Percentiles rank a stretch among this genome's conserved stretches.
phyloP scores from a whole-genome alignment of 2,329 filamentous ascomycete genomes.

The Alternaria dauci region DNA sequence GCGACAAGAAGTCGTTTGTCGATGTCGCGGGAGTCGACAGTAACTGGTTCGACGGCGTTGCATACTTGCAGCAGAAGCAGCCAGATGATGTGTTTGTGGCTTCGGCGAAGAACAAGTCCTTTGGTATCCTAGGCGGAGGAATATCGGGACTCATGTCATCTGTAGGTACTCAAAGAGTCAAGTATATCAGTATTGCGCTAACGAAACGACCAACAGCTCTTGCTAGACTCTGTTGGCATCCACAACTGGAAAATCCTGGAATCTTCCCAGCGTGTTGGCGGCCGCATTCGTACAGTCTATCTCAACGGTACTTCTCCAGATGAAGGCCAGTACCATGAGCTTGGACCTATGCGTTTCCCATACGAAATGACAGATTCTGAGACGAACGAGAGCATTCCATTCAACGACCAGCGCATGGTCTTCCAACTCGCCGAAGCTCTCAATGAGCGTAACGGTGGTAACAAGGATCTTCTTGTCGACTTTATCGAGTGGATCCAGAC shows the following conservation, averaged over 20 bases:
- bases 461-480: constrained; percentile 56
- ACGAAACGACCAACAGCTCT: neutral
- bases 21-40: constrained; percentile 63
- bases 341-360: constrained; percentile 70
- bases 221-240: constrained; percentile 60
- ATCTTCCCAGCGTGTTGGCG: constrained; percentile 66
- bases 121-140: constrained; percentile 70
- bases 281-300: constrained; percentile 68
- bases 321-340: constrained; percentile 70
- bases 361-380: constrained; percentile 55
- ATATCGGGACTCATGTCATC: constrained; percentile 68
- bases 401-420: constrained; percentile 68
- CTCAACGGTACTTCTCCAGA: constrained; percentile 63
- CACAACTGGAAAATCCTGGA: constrained; percentile 69
- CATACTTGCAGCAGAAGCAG: constrained; percentile 62
- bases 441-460: constrained; percentile 64
- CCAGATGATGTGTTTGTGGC: constrained; percentile 59
- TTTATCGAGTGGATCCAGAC: constrained; percentile 68
- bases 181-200: neutral
- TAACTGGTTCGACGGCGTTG: constrained; percentile 70
- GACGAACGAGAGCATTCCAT: constrained; percentile 61
- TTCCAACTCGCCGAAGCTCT: constrained; percentile 67
- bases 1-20: constrained; percentile 39
- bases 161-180: neutral
- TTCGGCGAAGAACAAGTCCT: constrained; percentile 61